Base-by-base conservation (phyloP, 108 stramenopile species). In the Chaetoceros muelleri region DNA sequence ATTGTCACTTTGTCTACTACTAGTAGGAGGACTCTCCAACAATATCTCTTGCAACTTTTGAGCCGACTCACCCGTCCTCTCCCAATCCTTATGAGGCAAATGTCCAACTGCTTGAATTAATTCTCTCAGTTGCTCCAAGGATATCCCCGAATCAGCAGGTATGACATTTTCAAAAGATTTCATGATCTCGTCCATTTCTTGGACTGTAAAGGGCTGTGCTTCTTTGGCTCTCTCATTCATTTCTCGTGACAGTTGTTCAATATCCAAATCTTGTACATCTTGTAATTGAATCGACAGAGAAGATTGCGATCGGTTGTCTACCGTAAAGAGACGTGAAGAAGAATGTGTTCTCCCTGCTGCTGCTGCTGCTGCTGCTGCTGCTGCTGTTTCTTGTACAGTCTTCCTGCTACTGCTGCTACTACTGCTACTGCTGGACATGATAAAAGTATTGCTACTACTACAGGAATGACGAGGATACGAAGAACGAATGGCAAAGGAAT, bases 21-120 rank as follows among this genome's bases (percentile, higher is more conserved):
- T 10, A 19, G 10, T 10, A 18, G 62, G 53, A 40, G 5, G 13
- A 49, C 23, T 18, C 19, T 19, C 13, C n/a, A 65, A 30, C n/a
- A 73, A 34, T 17, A 79, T 67, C 2, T 63, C 29, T 0, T 66
- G 58, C 40, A 89, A 58, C 47, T 57, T 69, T 1, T 72, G 56
- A 1, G 81, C 65, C 61, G 77, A 75, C 8, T 25, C 30, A 2
- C 44, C 75, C 2, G 84, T 85, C 8, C 68, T 65, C 3, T 53
- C 44, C 87, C 87, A 89, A 53, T 89, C 64, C 52, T 81, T 81
- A 66, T 85, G 84, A 1, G 83, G 78, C 7, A 79, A 29, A 62
- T 85, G 80, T 22, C 73, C 81, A 25, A 76, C 70, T 21, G 73
- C 67, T 25, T 65, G 46, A 17, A 89, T 57, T 17, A 79, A 47